These are phyloP conservation scores for Podaxis sp. DNA, from an alignment of 768 basidiomycete genomes.

Conservation along the genomic window DNA sequence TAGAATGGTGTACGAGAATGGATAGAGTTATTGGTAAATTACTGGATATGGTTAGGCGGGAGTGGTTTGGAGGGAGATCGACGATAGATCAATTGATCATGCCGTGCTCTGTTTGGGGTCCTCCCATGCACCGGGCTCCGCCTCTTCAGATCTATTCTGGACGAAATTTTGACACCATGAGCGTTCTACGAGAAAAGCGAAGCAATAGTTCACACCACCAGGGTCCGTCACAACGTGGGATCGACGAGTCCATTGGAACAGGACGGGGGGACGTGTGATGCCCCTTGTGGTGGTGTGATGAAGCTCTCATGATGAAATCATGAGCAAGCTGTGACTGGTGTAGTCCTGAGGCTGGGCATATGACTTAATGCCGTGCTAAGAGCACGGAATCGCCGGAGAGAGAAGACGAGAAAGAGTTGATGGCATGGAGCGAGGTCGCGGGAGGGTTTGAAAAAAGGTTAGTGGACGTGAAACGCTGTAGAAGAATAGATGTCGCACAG, in stretches of 20 bases:
- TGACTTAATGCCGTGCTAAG: constrained; percentile 4
- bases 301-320: constrained; percentile 17
- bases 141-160: constrained; percentile 1
- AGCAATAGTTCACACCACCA: constrained; percentile 20
- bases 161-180: constrained; percentile 19
- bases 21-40: constrained; percentile 1
- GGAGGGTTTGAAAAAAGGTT: constrained; percentile 4
- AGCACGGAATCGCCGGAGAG: background rate
- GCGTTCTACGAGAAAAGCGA: constrained; percentile 3
- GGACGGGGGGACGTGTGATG: constrained; percentile 14
- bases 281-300: constrained; percentile 19
- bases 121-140: constrained; percentile 1
- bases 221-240: constrained; percentile 30
- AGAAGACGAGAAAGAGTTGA: background rate
- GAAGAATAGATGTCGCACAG: background rate
- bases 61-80: constrained; percentile 9
- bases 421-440: constrained; percentile 3
- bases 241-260: constrained; percentile 17
- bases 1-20: constrained; percentile 10
- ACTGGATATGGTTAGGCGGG: constrained; percentile 10
- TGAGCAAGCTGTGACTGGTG: constrained; percentile 13
- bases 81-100: constrained; percentile 5
- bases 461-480: constrained; percentile 13
- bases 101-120: background rate
- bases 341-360: constrained; percentile 13